Base-by-base conservation (phyloP, 148 eudicot genomes). In the Nepenthes gracilis region DNA sequence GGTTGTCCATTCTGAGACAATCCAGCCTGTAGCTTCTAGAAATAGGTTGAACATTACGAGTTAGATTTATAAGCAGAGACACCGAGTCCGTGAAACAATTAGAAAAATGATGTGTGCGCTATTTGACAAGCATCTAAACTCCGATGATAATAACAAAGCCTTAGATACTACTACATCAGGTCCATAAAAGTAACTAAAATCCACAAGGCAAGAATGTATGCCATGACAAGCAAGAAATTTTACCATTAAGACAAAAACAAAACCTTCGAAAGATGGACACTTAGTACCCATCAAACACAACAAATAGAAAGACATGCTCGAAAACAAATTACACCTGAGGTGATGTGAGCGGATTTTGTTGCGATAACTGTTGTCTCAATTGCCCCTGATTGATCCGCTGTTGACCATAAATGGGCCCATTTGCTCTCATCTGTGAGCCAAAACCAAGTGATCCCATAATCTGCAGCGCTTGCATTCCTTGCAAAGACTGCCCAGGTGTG, bases 1-100 rank as follows among this genome's bases (percentile, higher is more conserved):
- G 76, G 60, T 61, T 88, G 93, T 56, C 91, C 88, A 70, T 88
- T 88, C 74, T 88, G 98, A 63, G 84, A 67, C 68, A 93, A 72
- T 54, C 80, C 83, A 58, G 78, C 77, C 82, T 80, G 94, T 55
- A 82, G 14, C 75, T 92, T 83, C 83, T 80, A 56, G 50, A 57
- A 64, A 63, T 35, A 14, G n/a, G 36, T 49, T 60, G 36, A 53
- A 54, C 23, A 50, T 38, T 15, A 7, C 57, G 54, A 59, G 60
- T 64, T 12, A 72, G 66, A 33, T 14, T 54, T 33, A 37, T 32
- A n/a, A 53, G 35, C 34, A 34, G 10, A 1, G 47, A 48, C 12
- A 7, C 4, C 8, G 23, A 40, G 45, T 8, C 45, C 6, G 45
- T 40, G 8, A 40, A 8, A 4, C 8, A 40, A 40, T 40, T 40